phyloP scores from a whole-genome alignment of 2,329 filamentous ascomycete species.

The Ceratocystiopsis minuta region DNA sequence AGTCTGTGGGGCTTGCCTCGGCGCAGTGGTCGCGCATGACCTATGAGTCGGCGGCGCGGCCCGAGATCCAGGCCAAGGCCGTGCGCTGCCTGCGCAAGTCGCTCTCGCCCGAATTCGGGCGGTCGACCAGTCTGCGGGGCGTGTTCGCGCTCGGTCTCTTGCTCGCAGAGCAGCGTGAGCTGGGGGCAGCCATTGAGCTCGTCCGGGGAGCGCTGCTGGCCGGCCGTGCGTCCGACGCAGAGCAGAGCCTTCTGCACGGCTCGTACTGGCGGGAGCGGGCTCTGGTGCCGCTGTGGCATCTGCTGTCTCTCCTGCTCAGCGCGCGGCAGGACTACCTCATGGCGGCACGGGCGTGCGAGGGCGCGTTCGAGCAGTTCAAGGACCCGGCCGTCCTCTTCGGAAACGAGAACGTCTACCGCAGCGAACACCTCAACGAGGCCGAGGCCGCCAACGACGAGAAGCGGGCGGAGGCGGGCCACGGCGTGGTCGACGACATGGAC shows the following conservation, averaged over 20 bases:
- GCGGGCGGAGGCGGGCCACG: conserved; percentile 14
- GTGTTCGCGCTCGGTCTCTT: conserved; percentile 68
- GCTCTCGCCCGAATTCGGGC: conserved; percentile 46
- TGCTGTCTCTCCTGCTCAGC: conserved; percentile 70
- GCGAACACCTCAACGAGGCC: conserved; percentile 47
- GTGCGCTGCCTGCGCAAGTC: conserved; percentile 59
- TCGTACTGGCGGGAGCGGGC: conserved; percentile 44
- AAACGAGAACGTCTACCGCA: conserved; percentile 38
- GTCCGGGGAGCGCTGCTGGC: conserved; percentile 59
- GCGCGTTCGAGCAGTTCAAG: conserved; percentile 78
- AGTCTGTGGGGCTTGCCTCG: conserved; percentile 69
- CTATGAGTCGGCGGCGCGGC: conserved; percentile 51
- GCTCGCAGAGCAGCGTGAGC: conserved; percentile 72
- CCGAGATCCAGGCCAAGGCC: conserved; percentile 59
- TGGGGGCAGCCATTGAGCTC: conserved; percentile 63
- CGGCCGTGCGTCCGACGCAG: conserved; percentile 28
- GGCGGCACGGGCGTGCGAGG: conserved; percentile 69
- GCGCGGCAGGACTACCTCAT: conserved; percentile 70
- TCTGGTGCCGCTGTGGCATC: conserved; percentile 73
- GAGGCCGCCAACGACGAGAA: conserved; percentile 19
- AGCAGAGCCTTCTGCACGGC: conserved; percentile 26
- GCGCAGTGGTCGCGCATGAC: conserved; percentile 78
- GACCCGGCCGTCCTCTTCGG: conserved; percentile 54
- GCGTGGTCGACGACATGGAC: conserved; percentile 63
- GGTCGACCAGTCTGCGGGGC: conserved; percentile 52